Percentiles rank a stretch among this genome's conserved stretches.
Conservation (phyloP, 2,329 filamentous ascomycete genomes). For the Phoma herbarum region DNA sequence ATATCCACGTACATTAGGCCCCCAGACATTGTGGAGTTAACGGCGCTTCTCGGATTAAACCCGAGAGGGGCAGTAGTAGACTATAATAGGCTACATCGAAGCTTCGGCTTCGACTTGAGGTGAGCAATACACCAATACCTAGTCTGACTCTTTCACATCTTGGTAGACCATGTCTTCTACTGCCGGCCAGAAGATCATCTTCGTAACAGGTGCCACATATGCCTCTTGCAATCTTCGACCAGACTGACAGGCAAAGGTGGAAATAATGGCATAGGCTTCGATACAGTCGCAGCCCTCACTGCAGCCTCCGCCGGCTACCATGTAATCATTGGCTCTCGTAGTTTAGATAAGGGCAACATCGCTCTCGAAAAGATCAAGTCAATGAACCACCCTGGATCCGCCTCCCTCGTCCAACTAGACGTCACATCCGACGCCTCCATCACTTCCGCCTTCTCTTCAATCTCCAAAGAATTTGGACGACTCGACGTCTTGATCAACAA, state of each 20-base stretch:
- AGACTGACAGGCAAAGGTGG: conserved; percentile 1
- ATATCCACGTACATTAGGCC: neutral
- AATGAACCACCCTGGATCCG: conserved; percentile 37
- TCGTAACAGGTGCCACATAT: conserved; percentile 44
- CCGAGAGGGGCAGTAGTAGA: neutral
- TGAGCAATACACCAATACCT: neutral
- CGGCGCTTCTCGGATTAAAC: neutral
- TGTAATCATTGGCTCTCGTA: conserved; percentile 41
- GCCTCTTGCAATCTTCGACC: neutral
- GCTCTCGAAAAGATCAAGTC: conserved; percentile 40
- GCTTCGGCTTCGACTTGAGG: no score
- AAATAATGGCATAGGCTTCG: conserved; percentile 61
- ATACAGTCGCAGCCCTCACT: conserved; percentile 48
- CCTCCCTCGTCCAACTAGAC: conserved; percentile 48
- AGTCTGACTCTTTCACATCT: no score
- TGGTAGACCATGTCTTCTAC: neutral
- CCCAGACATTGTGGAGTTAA: neutral
- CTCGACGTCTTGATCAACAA: conserved; percentile 90
- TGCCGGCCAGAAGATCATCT: conserved; percentile 38
- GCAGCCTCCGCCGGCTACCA: conserved; percentile 39
- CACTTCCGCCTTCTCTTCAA: conserved; percentile 39
- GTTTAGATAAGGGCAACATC: conserved; percentile 40
- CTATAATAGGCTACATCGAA: neutral
- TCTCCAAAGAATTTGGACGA: conserved; percentile 35
- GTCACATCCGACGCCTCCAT: conserved; percentile 47